phyloP scores from a whole-genome alignment of 1,284 basidiomycete genomes.

The Pseudozyma pruni region DNA sequence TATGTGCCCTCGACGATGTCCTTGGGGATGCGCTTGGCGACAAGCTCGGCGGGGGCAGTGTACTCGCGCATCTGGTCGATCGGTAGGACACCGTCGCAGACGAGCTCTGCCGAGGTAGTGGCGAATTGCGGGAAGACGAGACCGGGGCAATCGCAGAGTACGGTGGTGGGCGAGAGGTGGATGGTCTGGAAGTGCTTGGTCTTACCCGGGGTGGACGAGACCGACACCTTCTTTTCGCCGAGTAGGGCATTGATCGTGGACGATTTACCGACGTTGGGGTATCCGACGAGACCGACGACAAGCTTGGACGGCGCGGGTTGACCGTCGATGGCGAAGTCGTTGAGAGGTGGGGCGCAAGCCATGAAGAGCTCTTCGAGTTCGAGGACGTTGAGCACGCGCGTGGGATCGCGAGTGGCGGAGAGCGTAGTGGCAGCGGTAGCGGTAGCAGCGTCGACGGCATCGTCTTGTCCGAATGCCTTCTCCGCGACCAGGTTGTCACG shows the following conservation, averaged over 20 bases:
- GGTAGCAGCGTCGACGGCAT: conserved; percentile 57
- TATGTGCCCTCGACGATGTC: conserved; percentile 90
- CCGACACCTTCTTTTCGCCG: conserved; percentile 67
- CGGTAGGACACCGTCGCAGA: conserved; percentile 95
- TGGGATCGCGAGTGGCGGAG: conserved; percentile 73
- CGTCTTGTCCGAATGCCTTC: conserved; percentile 26
- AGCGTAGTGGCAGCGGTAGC: conserved; percentile 62
- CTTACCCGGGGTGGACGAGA: conserved; percentile 74
- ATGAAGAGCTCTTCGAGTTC: conserved; percentile 90
- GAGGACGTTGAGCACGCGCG: conserved; percentile 83
- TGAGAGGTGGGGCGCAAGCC: conserved; percentile 79
- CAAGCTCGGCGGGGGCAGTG: conserved; percentile 83
- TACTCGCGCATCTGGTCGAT: conserved; percentile 98
- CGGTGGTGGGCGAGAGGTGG: conserved; percentile 83
- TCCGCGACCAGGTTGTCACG: conserved; percentile 36
- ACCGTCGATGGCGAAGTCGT: conserved; percentile 69
- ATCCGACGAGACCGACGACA: conserved; percentile 75
- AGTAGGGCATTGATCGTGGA: conserved; percentile 67
- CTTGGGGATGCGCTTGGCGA: conserved; percentile 83
- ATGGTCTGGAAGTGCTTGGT: conserved; percentile 99
- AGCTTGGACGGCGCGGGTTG: conserved; percentile 69
- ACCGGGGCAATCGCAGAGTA: conserved; percentile 98
- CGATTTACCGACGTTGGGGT: conserved; percentile 73
- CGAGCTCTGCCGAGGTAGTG: conserved; percentile 79
- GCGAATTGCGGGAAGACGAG: conserved; percentile 95